Evolutionary conservation across 805 yeast species (phyloP), one percentile per base, ranked within the genome.

Genomic region (Metschnikowia cubensis): DNA sequence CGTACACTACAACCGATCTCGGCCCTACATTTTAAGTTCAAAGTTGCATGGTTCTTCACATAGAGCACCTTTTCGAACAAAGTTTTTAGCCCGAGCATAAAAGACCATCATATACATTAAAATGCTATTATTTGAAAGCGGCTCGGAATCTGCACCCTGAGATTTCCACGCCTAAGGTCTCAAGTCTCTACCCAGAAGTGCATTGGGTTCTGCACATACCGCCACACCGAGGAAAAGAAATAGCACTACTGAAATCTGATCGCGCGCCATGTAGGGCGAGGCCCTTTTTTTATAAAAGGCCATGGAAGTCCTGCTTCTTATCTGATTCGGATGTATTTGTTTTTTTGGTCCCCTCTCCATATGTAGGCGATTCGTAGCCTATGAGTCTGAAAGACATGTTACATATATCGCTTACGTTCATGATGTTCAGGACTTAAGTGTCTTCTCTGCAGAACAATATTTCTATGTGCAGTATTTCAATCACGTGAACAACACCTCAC

Each of bases 1-100:
- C 45, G 45, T 42, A 42, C 45, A 21, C 15, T 32, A 20, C n/a
- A 11, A 42, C 45, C 45, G 45, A 42, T 33, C 45, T 42, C 45
- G 45, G 45, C 20, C 45, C 25, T 20, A 21, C 45, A 18, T n/a
- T 10, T 14, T 8, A n/a, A 13, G 13, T 10, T 10, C 22, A n/a
- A 32, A 18, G 21, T 15, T 34, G 37, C 20, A 13, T 8, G 32
- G 3, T 7, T 21, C 10, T 10, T 18, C 21, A 8, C 21, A 14
- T 11, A 14, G 10, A 11, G 3, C 6, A 1, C 2, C 3, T 10
- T 25, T 17, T 5, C n/a, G 10, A 22, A 10, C 15, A 8, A 25
- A 15, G 3, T 25, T 29, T 15, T 15, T 4, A 10, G 15, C 14
- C 13, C 17, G 7, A 4, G 14, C 20, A 13, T 20, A 4, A 36